phyloP scores from a whole-genome alignment of 805 yeast species.

The Lipomyces anomalus region DNA sequence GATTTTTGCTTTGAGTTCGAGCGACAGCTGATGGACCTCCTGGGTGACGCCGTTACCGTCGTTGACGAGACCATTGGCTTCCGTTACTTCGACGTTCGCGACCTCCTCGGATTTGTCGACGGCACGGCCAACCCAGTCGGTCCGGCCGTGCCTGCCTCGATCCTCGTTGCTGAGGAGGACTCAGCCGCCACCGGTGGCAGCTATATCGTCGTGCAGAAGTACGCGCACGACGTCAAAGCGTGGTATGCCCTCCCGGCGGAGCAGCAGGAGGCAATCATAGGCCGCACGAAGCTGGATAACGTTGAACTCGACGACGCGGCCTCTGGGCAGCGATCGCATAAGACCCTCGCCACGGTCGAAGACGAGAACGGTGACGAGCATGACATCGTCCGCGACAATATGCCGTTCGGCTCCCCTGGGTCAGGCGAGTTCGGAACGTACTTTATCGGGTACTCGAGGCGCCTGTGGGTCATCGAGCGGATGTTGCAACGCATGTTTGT shows the following conservation, averaged over 20 bases:
- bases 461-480: conserved; percentile 18
- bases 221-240: conserved; percentile 22
- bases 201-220: conserved; percentile 28
- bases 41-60: conserved; percentile 21
- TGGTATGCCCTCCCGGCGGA: conserved; percentile 24
- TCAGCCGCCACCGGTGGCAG: conserved; percentile 23
- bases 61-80: conserved; percentile 28
- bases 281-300: conserved; percentile 25
- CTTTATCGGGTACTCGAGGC: conserved; percentile 28
- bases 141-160: conserved; percentile 10
- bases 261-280: conserved; percentile 25
- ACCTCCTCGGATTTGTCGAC: conserved; percentile 28
- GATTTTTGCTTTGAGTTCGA: conserved; percentile 27
- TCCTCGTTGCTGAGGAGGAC: conserved; percentile 9
- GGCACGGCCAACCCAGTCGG: conserved; percentile 28
- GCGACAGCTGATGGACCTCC: conserved; percentile 9
- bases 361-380: conserved; percentile 44
- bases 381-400: conserved; percentile 26
- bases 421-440: conserved; percentile 26
- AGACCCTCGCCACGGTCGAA: conserved; percentile 53
- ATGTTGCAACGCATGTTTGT: conserved; percentile 27
- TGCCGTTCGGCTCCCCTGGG: conserved; percentile 26
- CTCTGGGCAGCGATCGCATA: conserved; percentile 26
- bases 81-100: conserved; percentile 26
- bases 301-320: conserved; percentile 21